Base-by-base conservation (phyloP, 2,329 filamentous ascomycete genomes). In the Tolypocladium pustulatum region DNA sequence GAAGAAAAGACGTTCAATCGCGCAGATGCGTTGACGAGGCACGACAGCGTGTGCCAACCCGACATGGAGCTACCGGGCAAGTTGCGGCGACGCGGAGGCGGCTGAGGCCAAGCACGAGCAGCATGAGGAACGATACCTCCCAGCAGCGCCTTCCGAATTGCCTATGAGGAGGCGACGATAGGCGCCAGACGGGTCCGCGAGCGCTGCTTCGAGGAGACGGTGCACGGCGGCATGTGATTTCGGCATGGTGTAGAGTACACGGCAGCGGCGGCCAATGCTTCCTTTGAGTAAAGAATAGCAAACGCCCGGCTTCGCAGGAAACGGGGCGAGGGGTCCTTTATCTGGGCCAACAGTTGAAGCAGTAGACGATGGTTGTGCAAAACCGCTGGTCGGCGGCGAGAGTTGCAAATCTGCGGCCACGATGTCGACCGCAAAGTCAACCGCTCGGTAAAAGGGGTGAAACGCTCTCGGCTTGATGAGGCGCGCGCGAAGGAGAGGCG, bases 21-120 rank as follows among this genome's bases (percentile, higher is more conserved):
- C 59, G 94, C 93, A 63, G 94, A 99, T 76, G 94, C 94, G 1
- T 80, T 97, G 54, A 97, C 93, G 17, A 81, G 94, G 61, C 94
- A 99, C 71, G 95, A 96, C 81, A 86, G 91, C 40, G 92, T 97
- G 55, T 93, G 95, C 63, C 93, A 97, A 72, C 92, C 93, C 0
- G 90, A 96, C 61, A 82, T 93, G 58, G 88, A 92, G 62, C 87
- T 90, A 65, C 86, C 88, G n/a, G 88, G 89, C 65, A 82, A 83
- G 72, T 77, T 80, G 51, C 68, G 70, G n/a, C 68, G 72, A 25
- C 68, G 71, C 13, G 66, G 65, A 55, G 65, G 64, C 38, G 56
- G 57, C 15, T 66, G 60, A 64, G 51, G 58, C 54, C 49, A 8
- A n/a, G 32, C 32, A 34, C 32, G 32, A 34, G 32, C 4, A 34